Base-by-base conservation (phyloP, 2,329 filamentous ascomycete species). In the Aspergillus fumigatus region DNA sequence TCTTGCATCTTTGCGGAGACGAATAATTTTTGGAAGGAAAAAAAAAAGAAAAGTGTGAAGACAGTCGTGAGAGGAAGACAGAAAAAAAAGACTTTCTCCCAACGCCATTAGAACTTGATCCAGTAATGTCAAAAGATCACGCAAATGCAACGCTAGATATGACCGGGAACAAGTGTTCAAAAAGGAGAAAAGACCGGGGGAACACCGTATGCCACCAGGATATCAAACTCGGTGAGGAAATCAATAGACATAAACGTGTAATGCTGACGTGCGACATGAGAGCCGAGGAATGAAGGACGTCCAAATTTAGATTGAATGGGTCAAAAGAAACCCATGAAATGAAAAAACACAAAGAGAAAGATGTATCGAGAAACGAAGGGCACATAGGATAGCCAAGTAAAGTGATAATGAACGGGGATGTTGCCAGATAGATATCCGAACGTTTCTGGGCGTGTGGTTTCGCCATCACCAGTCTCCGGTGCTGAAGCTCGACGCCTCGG, bases 401-500 rank as follows among this genome's bases (percentile, higher is more conserved):
- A 50, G 49, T 53, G 52, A 59, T 58, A 35, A 52, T 35, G 48
- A 53, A 65, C 52, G 50, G n/a, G 47, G 52, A 62, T 27, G 19
- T 38, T 45, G 54, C 51, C 41, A 50, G 43, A 51, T 62, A 51
- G 19, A 60, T 35, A 54, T 61, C 57, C 58, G 54, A 50, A 59
- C 50, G 55, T 59, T 64, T 51, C 32, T 56, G 56, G 21, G 48
- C 48, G 35, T 53, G 62, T 10, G 58, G 47, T 47, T 65, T 66
- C 6, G 61, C 59, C 51, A 64, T 66, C 9, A 61, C 59, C 51
- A 64, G 52, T 50, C 51, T 60, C 21, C 59, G 57, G 35, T 58
- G 61, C 27, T 61, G 61, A 35, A 59, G 56, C 21, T 65, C 65
- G 11, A 69, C 57, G 50, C 58, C 67, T 25, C 67, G 65, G 48